phyloP scores from a whole-genome alignment of 2,329 filamentous ascomycete species.

The Orbilia blumenaviensis region DNA sequence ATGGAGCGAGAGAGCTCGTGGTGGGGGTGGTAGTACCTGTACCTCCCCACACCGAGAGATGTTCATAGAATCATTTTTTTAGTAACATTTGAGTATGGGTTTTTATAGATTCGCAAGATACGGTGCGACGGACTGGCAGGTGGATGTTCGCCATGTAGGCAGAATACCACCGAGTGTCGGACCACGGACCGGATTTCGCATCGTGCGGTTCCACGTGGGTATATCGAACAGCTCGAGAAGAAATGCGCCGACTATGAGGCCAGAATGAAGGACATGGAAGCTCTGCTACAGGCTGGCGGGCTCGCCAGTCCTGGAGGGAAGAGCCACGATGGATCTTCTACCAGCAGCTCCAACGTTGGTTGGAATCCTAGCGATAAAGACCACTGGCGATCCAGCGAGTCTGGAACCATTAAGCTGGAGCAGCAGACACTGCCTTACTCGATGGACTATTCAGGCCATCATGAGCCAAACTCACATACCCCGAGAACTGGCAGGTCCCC shows the following conservation, averaged over 20 bases:
- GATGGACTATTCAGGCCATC: slow-evolving; percentile 22
- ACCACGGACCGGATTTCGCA: slow-evolving; percentile 89
- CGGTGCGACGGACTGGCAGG: slow-evolving; percentile 82
- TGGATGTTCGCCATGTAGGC: slow-evolving; percentile 82
- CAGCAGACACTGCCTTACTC: slow-evolving; percentile 37
- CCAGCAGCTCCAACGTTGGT: slow-evolving; percentile 28
- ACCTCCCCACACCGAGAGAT: neutral
- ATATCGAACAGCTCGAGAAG: slow-evolving; percentile 78
- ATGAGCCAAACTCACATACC: slow-evolving; percentile 3
- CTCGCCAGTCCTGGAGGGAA: slow-evolving; percentile 24
- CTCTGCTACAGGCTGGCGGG: slow-evolving; percentile 68
- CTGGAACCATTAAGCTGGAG: slow-evolving; percentile 35
- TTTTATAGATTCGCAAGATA: slow-evolving; percentile 79
- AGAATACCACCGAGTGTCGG: slow-evolving; percentile 79
- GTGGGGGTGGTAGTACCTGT: neutral
- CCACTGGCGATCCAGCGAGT: slow-evolving; percentile 16
- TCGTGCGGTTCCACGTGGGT: slow-evolving; percentile 79
- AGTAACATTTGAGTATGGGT: slow-evolving; percentile 9
- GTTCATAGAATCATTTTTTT: neutral
- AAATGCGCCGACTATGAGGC: slow-evolving; percentile 67
- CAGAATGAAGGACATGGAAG: slow-evolving; percentile 74
- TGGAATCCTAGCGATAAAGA: slow-evolving; percentile 43
- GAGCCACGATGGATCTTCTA: slow-evolving; percentile 26
- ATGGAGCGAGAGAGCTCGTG: neutral
- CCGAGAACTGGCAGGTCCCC: slow-evolving; percentile 10